These are phyloP conservation scores for Talaromyces sp. DNA, from an alignment of 2,329 filamentous ascomycete genomes.

Conservation along the genomic window DNA sequence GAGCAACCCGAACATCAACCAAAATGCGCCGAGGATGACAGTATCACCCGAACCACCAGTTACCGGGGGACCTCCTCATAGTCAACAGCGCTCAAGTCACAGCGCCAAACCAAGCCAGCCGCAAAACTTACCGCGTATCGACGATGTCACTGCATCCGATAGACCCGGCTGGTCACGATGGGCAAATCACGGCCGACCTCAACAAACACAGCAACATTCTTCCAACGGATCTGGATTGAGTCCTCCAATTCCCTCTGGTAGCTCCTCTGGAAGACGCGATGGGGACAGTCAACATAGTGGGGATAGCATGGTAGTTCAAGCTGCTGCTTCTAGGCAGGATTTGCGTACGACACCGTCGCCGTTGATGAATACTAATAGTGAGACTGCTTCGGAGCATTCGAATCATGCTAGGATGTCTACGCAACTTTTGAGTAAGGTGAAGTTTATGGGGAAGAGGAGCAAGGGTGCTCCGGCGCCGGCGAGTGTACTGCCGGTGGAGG, in stretches of 20 bases:
- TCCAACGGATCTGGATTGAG: neutral
- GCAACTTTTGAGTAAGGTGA: conserved; percentile 19
- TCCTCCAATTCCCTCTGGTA: neutral
- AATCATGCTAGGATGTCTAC: conserved; percentile 17
- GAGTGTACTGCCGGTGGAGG: neutral
- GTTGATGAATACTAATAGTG: conserved; percentile 14
- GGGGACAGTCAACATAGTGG: conserved; percentile 19
- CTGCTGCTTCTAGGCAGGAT: conserved; percentile 18
- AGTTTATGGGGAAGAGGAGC: conserved; percentile 14
- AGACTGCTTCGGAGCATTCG: conserved; percentile 19
- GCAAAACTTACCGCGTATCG: neutral
- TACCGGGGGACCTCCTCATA: neutral
- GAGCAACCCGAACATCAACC: conserved; percentile 5
- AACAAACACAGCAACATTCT: neutral
- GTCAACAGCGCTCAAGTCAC: neutral
- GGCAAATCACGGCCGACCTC: conserved; percentile 6
- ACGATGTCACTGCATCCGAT: neutral
- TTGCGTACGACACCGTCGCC: conserved; percentile 15
- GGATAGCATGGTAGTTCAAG: conserved; percentile 21
- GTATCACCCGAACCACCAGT: conserved; percentile 6
- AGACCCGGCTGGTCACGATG: conserved; percentile 5
- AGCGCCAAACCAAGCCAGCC: neutral
- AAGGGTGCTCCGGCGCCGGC: neutral
- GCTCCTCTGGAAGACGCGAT: conserved; percentile 14
- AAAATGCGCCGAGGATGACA: neutral